Conservation (phyloP, 1,284 basidiomycete species). For the Puccinia polysora region DNA sequence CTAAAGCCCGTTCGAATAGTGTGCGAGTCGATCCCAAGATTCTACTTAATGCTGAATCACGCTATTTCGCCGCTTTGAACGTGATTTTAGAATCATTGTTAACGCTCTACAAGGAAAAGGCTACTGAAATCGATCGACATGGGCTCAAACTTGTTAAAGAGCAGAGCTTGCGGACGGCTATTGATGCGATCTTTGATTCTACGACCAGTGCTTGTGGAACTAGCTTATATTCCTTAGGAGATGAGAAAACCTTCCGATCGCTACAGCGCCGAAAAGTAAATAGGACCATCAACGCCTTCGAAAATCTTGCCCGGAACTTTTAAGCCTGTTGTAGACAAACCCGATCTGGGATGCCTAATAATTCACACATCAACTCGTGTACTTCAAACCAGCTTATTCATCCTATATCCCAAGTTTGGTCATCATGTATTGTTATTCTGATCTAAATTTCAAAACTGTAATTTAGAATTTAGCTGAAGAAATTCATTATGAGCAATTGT, state of each 20-base stretch:
- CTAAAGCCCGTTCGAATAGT: background rate
- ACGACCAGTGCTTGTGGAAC: background rate
- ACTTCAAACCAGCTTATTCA: too few species aligned
- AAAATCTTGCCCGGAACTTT: background rate
- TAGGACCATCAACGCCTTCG: conserved; percentile 11
- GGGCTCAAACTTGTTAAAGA: conserved; percentile 7
- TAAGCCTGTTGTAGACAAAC: too few species aligned
- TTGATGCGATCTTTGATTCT: background rate
- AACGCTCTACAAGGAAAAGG: background rate
- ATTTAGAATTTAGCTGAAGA: too few species aligned
- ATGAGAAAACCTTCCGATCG: background rate
- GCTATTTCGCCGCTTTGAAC: conserved; percentile 3
- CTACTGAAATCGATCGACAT: background rate
- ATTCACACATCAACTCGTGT: too few species aligned
- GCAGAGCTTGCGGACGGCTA: background rate
- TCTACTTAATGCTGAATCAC: conserved; percentile 8
- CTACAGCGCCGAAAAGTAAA: conserved; percentile 6
- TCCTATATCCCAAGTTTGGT: too few species aligned
- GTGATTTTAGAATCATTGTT: conserved; percentile 3
- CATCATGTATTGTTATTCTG: too few species aligned
- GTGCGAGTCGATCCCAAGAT: background rate
- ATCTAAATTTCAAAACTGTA: too few species aligned
- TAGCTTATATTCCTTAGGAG: background rate
- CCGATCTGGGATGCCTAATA: too few species aligned
- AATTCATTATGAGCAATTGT: too few species aligned